Percentiles rank a stretch among this genome's conserved stretches.
These are phyloP conservation scores for Pogostemon cablin DNA, from an alignment of 257 asterid genomes.

Conservation along the genomic window DNA sequence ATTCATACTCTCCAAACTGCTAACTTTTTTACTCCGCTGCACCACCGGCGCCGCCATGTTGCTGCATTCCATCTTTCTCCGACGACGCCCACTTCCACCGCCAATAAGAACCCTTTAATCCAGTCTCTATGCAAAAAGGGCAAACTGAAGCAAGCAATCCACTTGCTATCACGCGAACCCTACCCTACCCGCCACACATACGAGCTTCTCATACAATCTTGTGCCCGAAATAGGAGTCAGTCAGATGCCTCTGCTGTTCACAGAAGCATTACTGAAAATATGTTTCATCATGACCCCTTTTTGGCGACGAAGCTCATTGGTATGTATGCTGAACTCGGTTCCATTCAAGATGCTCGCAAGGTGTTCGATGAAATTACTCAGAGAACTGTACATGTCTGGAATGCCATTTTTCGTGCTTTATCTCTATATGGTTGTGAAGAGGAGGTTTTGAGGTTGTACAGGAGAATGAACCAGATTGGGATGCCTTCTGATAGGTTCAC, in stretches of 20 bases:
- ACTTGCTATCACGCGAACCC: constrained; percentile 57
- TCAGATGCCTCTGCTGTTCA: constrained; percentile 64
- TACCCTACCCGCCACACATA: constrained; percentile 72
- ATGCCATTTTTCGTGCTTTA: constrained; percentile 77
- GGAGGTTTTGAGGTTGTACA: constrained; percentile 65
- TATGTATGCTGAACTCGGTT: constrained; percentile 57
- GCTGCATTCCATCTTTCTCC: constrained; percentile 31
- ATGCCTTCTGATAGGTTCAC: constrained; percentile 81
- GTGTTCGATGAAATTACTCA: constrained; percentile 71
- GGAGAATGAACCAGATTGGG: constrained; percentile 62
- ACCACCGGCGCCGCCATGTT: constrained; percentile 35
- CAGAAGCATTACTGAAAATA: constrained; percentile 53
- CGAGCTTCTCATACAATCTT: constrained; percentile 77
- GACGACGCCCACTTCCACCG: constrained; percentile 33
- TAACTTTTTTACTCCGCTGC: constrained; percentile 23
- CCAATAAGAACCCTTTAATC: constrained; percentile 54
- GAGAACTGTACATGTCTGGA: constrained; percentile 75
- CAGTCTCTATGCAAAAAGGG: constrained; percentile 84
- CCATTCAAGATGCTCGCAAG: constrained; percentile 56
- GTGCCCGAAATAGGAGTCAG: constrained; percentile 47
- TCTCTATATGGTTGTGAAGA: constrained; percentile 68
- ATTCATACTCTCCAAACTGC: constrained; percentile 43
- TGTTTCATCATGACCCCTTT: constrained; percentile 73
- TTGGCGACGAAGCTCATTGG: constrained; percentile 88
- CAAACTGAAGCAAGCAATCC: constrained; percentile 73